phyloP scores from a whole-genome alignment of 2,329 filamentous ascomycete genomes.

The Thielaviopsis euricoi region DNA sequence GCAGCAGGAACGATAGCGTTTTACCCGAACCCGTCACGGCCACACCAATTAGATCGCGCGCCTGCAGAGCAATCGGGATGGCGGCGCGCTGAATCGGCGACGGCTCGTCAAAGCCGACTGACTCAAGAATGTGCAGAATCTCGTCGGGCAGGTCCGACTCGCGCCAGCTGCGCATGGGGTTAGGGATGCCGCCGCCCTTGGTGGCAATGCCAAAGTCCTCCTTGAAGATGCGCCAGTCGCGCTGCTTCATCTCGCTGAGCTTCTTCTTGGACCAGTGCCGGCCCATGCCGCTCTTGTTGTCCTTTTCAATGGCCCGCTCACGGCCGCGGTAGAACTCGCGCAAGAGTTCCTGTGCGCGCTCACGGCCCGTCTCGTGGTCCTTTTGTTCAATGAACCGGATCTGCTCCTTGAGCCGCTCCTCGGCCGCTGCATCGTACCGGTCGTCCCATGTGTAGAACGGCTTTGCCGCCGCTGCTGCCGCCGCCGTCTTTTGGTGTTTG shows the following conservation, averaged over 20 bases:
- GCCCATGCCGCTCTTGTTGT: conserved; percentile 58
- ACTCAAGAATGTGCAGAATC: conserved; percentile 64
- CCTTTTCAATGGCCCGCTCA: conserved; percentile 50
- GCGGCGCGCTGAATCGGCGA: conserved; percentile 84
- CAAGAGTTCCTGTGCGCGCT: conserved; percentile 63
- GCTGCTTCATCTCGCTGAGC: conserved; percentile 83
- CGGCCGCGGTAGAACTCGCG: conserved; percentile 59
- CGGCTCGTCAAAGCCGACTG: conserved; percentile 82
- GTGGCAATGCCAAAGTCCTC: conserved; percentile 95
- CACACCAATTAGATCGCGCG: conserved; percentile 91
- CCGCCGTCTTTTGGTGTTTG: conserved; percentile 8
- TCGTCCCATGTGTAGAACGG: conserved; percentile 49
- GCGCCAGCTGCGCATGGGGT: conserved; percentile 88
- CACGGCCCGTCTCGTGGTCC: conserved; percentile 58
- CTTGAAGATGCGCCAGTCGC: conserved; percentile 99
- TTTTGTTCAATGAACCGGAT: conserved; percentile 56
- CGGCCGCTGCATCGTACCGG: conserved; percentile 36
- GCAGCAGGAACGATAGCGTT: conserved; percentile 86
- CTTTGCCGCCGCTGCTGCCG: conserved; percentile 43
- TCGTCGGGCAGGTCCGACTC: conserved; percentile 68
- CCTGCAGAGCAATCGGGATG: conserved; percentile 86
- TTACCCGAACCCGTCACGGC: conserved; percentile 97
- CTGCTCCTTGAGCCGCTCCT: conserved; percentile 37
- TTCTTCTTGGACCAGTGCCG: conserved; percentile 95
- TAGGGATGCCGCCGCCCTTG: conserved; percentile 80